phyloP scores from a whole-genome alignment of 2,329 filamentous ascomycete genomes.

The Periconia digitata region DNA sequence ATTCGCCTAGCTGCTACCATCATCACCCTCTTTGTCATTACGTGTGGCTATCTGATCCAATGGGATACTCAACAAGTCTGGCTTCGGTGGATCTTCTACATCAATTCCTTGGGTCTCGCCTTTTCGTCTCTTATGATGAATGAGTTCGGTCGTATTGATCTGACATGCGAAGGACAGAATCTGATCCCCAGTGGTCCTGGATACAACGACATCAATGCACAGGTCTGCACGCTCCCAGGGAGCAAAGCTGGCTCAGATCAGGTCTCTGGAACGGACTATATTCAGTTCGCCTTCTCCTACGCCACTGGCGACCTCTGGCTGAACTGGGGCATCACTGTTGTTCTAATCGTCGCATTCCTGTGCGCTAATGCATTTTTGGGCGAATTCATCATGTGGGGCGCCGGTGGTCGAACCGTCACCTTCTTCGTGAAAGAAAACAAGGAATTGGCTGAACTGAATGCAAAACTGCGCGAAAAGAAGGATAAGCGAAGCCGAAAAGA shows the following conservation, averaged over 20 bases:
- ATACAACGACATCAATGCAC: constrained; percentile 71
- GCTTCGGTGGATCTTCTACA: constrained; percentile 81
- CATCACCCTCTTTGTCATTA: constrained; percentile 80
- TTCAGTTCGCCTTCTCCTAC: constrained; percentile 70
- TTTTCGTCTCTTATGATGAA: constrained; percentile 85
- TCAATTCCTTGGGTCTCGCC: constrained; percentile 75
- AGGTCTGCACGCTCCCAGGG: constrained; percentile 79
- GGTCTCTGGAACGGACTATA: constrained; percentile 69
- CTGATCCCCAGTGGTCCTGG: constrained; percentile 71
- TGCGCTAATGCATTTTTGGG: constrained; percentile 72
- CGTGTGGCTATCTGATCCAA: constrained; percentile 81
- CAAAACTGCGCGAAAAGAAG: constrained; percentile 61
- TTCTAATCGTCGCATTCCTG: constrained; percentile 75
- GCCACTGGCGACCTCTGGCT: constrained; percentile 70
- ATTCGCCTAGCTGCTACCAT: constrained; percentile 77
- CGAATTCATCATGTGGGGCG: constrained; percentile 75
- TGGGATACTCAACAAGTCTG: constrained; percentile 74
- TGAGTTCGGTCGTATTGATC: constrained; percentile 70
- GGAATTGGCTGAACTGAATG: constrained; percentile 68
- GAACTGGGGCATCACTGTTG: constrained; percentile 65
- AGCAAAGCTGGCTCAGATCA: constrained; percentile 64
- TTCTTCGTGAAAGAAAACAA: constrained; percentile 72
- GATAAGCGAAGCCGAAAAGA: constrained; percentile 54
- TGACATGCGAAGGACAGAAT: constrained; percentile 68
- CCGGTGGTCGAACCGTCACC: constrained; percentile 78